Conservation (phyloP, 1,139 yeast genomes). For the Citeromyces siamensis region DNA sequence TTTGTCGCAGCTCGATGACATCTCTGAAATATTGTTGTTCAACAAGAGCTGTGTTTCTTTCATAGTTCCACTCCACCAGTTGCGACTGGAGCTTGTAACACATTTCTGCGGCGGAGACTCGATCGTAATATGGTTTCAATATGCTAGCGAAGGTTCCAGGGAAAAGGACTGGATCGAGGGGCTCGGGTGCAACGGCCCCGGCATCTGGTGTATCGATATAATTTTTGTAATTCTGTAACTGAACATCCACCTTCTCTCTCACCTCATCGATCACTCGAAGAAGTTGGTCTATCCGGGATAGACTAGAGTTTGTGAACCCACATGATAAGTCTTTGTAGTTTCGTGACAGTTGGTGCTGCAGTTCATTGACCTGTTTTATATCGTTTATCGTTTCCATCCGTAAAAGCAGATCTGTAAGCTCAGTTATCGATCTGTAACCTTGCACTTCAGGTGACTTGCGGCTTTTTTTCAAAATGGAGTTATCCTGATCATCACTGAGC, state of each 20-base stretch:
- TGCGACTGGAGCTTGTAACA: neutral
- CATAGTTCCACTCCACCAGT: neutral
- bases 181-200: neutral
- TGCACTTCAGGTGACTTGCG: no score
- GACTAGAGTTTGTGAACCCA: constrained; percentile 16
- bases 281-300: constrained; percentile 18
- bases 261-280: constrained; percentile 13
- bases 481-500: no score
- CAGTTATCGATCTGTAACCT: no score
- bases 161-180: constrained; percentile 12
- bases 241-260: constrained; percentile 10
- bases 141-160: constrained; percentile 12
- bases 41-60: neutral
- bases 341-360: constrained; percentile 16
- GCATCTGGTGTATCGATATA: constrained; percentile 8
- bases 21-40: neutral
- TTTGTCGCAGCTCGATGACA: neutral
- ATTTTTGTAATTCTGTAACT: constrained; percentile 8
- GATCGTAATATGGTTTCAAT: constrained; percentile 10
- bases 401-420: no score
- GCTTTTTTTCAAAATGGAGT: no score
- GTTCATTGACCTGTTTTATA: constrained; percentile 8
- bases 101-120: neutral
- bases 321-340: constrained; percentile 18
- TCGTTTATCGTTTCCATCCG: neutral